Percentiles rank a stretch among this genome's conserved stretches.
These are phyloP conservation scores for Cercospora sp. DNA, from an alignment of 2,329 filamentous ascomycete species.

Conservation along the genomic window DNA sequence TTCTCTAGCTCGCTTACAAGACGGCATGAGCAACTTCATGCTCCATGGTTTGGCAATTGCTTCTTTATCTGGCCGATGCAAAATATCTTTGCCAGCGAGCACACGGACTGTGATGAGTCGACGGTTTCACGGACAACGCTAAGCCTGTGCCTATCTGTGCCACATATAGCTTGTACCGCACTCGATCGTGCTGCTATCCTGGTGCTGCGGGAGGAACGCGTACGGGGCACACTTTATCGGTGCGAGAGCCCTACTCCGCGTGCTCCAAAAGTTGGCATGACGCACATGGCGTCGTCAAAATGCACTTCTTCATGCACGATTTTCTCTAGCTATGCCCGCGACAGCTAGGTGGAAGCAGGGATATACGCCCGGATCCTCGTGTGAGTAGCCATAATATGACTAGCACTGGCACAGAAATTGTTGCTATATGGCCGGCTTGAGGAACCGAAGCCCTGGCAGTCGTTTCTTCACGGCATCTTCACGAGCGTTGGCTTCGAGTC, in stretches of 20 bases:
- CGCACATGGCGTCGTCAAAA: background rate
- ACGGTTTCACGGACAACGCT: background rate
- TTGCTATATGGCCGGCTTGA: background rate
- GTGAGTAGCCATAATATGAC: background rate
- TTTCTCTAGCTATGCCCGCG: background rate
- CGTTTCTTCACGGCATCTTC: background rate
- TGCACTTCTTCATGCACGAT: background rate
- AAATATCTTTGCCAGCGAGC: too few species aligned
- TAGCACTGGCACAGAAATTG: background rate
- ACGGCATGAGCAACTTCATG: too few species aligned
- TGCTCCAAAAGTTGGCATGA: background rate
- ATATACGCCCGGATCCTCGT: background rate
- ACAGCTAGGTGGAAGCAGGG: background rate
- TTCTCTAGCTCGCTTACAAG: too few species aligned
- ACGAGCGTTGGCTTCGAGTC: background rate
- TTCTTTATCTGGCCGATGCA: too few species aligned
- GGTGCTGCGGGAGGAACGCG: background rate
- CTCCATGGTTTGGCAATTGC: too few species aligned
- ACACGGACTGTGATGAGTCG: background rate
- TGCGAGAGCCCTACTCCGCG: background rate
- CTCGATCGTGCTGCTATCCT: background rate
- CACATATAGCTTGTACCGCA: background rate
- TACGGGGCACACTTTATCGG: background rate
- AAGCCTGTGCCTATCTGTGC: background rate
- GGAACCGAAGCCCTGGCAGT: background rate